Evolutionary conservation across 129 eudicot genomes (phyloP), one percentile per base, ranked within the genome.

Genomic region (Pittosporum tobira): DNA sequence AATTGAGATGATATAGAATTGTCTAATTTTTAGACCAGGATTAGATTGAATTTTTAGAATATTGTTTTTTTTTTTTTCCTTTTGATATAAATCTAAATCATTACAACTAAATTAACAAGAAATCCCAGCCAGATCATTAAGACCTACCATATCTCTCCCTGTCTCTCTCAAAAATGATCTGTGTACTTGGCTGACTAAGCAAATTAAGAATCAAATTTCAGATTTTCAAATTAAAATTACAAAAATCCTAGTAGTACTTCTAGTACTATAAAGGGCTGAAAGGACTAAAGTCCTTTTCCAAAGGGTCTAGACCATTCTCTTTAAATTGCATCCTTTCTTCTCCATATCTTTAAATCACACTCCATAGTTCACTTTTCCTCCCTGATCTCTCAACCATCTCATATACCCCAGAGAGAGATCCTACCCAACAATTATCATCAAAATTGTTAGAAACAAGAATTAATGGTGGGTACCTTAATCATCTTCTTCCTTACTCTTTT

Each of bases 401-500:
- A 20, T 47, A 22, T 40, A 22, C 15, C 57, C 38, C 27, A 48
- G 15, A 24, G 4, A 13, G 20, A 71, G 64, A 37, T 62, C 63
- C 57, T n/a, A 14, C 23, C 38, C 29, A 18, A 10, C 10, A n/a
- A n/a, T n/a, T n/a, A n/a, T 37, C 23, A 11, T 1, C 51, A 26
- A 14, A 58, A 22, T 18, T 22, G 19, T 21, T 15, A 20, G 15
- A 56, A 30, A 54, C 23, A 48, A 55, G 28, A 62, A 46, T 16
- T 44, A 52, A 75, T 75, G 81, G 81, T 70, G 61, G 58, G 72
- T 70, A 50, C 19, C 14, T 62, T 40, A 18, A 18, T 48, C 0
- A 26, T 26, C 36, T 13, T 27, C 13, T 0, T 6, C 14, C 10
- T 5, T 23, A n/a, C n/a, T 22, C 26, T 23, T 10, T 22, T 4